Evolutionary conservation across 495 filamentous ascomycete species (phyloP), one percentile per base, ranked within the genome.

Genomic region (Podospora pseudopauciseta): DNA sequence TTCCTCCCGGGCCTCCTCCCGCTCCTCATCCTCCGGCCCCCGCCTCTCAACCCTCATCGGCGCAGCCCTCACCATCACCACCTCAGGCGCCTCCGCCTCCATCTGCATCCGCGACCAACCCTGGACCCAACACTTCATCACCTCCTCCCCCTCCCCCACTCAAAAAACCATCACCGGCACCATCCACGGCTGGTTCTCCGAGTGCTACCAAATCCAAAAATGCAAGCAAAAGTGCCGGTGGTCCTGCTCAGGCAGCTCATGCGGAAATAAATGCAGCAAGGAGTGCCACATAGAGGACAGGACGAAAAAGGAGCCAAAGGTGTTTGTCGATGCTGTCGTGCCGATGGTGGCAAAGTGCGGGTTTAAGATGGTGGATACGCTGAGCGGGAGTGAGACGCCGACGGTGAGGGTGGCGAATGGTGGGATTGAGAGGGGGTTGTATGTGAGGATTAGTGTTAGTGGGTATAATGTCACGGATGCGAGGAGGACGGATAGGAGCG

Each of bases 171-270:
- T 77, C 32, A 64, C 62, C 34, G 75, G 71, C 11, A 67, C 69
- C n/a, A 67, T 77, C 5, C 73, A 75, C 66, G 71, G 75, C 34
- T 77, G 75, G 75, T 65, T 74, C 44, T 70, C 65, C 62, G 66
- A 75, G 60, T 77, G 75, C 65, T 30, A 68, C 57, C 71, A 75
- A 53, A 58, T 16, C 4, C 49, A 66, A 30, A 55, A 67, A 58
- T 74, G 71, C 59, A 13, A n/a, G n/a, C 9, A 65, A 49, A 39
- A 23, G 4, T 71, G 69, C 60, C 27, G 70, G 69, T 66, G 18
- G 16, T 68, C 65, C 7, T 61, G 60, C 65, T 62, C 32, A 28
- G 26, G 44, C 18, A 57, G 56, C 26, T 67, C 55, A 53, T 76
- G 74, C 60, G 59, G 27, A 13, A 62, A 70, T 1, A 66, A 54